Base-by-base conservation (phyloP, 2,329 filamentous ascomycete species). In the Berkeleyomyces rouxiae region DNA sequence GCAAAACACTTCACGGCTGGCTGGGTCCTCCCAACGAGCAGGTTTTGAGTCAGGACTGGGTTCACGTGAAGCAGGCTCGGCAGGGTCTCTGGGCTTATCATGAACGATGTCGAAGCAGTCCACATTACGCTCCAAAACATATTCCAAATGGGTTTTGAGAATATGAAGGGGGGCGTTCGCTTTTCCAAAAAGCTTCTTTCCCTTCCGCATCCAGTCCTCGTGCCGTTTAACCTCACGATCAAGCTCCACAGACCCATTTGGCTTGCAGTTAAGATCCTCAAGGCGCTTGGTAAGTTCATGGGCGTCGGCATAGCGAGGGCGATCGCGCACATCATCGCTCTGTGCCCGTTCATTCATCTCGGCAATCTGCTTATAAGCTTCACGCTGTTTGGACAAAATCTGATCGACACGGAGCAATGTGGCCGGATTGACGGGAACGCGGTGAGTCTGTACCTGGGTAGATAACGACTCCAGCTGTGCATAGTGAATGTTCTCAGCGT, bases 151-250 rank as follows among this genome's bases (percentile, higher is more conserved):
- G 64, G 86, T 87, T 70, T 92, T 93, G 37, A 99, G 79, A 67
- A 99, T 99, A 72, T 99, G 93, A 10, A 99, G 78, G 1, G 93
- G 93, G 1, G 93, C 93, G 71, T 99, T 99, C 1, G 93, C 93
- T 73, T 99, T 99, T 61, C 93, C 93, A 70, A 99, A 99, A 0
- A 99, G 76, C 72, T 96, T 96, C 76, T 99, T 99, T 59, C 93
- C 93, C 69, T 90, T 90, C 40, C 93, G 83, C 92, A 99, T 99
- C 93, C 93, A 99, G 72, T 99, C 93, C 71, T 99, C 93, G 67
- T 97, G 93, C 6, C 89, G 84, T 71, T 93, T 95, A 67, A 93
- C 87, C 72, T 97, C 90, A 67, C 90, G 91, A 70, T 99, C 93
- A 3, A 99, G 81, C 69, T 99, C 93, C 42, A 95, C 81, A 0